Evolutionary conservation across 345 rosid genomes (phyloP), one percentile per base, ranked within the genome.

Genomic region (Hypericum androsaemum): DNA sequence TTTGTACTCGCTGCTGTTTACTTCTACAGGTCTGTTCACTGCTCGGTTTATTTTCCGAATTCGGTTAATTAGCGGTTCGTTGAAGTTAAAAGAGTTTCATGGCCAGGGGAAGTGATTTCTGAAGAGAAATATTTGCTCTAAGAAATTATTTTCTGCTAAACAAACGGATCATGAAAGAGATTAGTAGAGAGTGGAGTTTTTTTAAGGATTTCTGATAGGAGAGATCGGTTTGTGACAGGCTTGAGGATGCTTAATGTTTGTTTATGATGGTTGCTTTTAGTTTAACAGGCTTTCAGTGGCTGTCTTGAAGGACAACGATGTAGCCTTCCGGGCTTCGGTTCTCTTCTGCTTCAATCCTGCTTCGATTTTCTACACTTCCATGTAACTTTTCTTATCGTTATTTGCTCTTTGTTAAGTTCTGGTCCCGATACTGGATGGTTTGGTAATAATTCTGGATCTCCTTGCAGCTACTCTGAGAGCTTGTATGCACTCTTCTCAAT

Each of bases 311-410:
- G 95, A 92, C 60, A 51, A 74, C 49, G 71, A 72, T 41, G 82
- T 79, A 10, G 77, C 98, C 39, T 45, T 92, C 13, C 65, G 70
- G 50, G 88, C 98, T 63, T 80, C 95, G 0, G 7, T 81, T 12
- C 63, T 88, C 52, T 92, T 92, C 65, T 84, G 95, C 77, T 85
- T 84, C 77, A 88, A 88, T 58, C 96, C 96, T 0, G 96, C 96
- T 0, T 88, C 95, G 15, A 74, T 90, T 64, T 88, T 88, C 52
- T 88, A 84, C 62, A 73, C 96, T 5, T 82, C 95, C 51, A 72
- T 90, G 98, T 84, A 82, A 61, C 32, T 1, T 47, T 44, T 60
- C 54, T 13, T 46, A 56, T 60, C 63, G 41, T 39, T 32, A 15
- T 0, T 37, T 56, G 0, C 5, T 28, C 50, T 54, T 12, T 12